Percentiles rank a stretch among this genome's conserved stretches.
Evolutionary conservation across 495 filamentous ascomycete genomes (phyloP).

Genomic region (Podospora anserina): DNA sequence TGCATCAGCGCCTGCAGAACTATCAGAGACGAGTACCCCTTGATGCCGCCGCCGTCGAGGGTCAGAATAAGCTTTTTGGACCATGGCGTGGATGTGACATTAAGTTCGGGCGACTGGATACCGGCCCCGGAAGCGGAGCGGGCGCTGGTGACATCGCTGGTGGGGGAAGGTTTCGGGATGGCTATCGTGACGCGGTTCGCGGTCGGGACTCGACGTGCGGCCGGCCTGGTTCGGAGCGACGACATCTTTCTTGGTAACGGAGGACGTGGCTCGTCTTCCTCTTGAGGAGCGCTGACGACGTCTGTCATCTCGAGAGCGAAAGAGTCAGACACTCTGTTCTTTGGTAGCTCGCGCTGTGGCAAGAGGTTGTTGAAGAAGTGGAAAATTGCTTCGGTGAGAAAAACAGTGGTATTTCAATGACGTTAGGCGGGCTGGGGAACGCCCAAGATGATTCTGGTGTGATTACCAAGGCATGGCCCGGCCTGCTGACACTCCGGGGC

Average conservation of each 20-base stretch:
- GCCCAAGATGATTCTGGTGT: neutral
- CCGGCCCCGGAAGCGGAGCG: conserved; percentile 11
- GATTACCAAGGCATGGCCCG: neutral
- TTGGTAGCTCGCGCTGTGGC: conserved; percentile 13
- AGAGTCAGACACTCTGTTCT: conserved; percentile 1
- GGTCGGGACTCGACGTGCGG: conserved; percentile 25
- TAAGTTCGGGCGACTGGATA: conserved; percentile 16
- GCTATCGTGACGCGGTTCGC: conserved; percentile 27
- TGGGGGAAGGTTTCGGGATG: conserved; percentile 22
- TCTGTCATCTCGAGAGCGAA: conserved; percentile 24
- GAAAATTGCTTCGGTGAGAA: conserved; percentile 17
- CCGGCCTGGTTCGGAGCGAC: conserved; percentile 22
- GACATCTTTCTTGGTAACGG: conserved; percentile 18
- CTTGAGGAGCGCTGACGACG: conserved; percentile 15
- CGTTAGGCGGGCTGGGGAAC: neutral
- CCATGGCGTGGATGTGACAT: conserved; percentile 31
- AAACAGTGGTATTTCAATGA: conserved; percentile 8
- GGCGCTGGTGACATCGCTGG: conserved; percentile 15
- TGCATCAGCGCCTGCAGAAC: conserved; percentile 30
- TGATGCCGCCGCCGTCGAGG: conserved; percentile 36
- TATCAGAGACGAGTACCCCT: conserved; percentile 33
- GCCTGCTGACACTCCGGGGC: neutral
- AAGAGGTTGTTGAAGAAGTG: conserved; percentile 1
- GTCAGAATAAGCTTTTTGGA: conserved; percentile 30
- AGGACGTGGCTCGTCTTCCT: conserved; percentile 8